A percentile compares a stretch with the other conserved stretches of the same genome.
Conservation (phyloP, 805 yeast genomes). For the Scheffersomyces ergatensis region DNA sequence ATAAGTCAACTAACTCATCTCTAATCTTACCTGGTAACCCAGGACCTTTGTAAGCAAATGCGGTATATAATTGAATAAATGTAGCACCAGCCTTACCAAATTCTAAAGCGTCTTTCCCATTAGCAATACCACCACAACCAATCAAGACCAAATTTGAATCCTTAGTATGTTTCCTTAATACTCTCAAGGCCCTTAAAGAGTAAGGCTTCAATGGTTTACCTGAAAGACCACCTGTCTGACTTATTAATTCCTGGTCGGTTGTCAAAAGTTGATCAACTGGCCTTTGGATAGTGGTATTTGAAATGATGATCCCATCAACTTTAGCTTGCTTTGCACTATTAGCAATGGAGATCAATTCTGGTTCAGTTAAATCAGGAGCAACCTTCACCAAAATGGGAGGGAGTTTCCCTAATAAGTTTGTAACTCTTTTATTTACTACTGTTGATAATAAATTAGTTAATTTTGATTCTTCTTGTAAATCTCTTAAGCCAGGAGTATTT, state of each 20-base stretch:
- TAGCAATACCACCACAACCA: slow-evolving; percentile 94
- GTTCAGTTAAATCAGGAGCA: slow-evolving; percentile 87
- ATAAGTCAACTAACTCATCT: slow-evolving; percentile 42
- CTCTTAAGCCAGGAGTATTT: slow-evolving; percentile 92
- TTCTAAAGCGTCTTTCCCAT: slow-evolving; percentile 85
- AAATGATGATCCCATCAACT: slow-evolving; percentile 88
- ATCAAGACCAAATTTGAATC: slow-evolving; percentile 70
- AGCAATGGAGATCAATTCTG: slow-evolving; percentile 81
- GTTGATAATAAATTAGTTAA: slow-evolving; percentile 63
- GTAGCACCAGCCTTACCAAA: slow-evolving; percentile 93
- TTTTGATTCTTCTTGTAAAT: slow-evolving; percentile 74
- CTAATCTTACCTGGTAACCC: slow-evolving; percentile 57
- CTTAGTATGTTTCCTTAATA: slow-evolving; percentile 74
- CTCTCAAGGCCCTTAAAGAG: slow-evolving; percentile 66
- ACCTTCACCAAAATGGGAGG: slow-evolving; percentile 89
- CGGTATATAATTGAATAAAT: slow-evolving; percentile 83
- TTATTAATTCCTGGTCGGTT: slow-evolving; percentile 33
- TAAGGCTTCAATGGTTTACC: slow-evolving; percentile 89
- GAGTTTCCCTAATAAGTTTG: slow-evolving; percentile 44
- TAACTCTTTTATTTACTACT: slow-evolving; percentile 64
- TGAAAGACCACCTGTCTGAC: slow-evolving; percentile 83
- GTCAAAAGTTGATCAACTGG: slow-evolving; percentile 59
- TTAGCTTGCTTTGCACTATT: slow-evolving; percentile 70
- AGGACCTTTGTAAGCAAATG: slow-evolving; percentile 91
- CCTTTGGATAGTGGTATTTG: slow-evolving; percentile 88